Conservation (phyloP, 345 rosid genomes). For the Geranium brycei region DNA sequence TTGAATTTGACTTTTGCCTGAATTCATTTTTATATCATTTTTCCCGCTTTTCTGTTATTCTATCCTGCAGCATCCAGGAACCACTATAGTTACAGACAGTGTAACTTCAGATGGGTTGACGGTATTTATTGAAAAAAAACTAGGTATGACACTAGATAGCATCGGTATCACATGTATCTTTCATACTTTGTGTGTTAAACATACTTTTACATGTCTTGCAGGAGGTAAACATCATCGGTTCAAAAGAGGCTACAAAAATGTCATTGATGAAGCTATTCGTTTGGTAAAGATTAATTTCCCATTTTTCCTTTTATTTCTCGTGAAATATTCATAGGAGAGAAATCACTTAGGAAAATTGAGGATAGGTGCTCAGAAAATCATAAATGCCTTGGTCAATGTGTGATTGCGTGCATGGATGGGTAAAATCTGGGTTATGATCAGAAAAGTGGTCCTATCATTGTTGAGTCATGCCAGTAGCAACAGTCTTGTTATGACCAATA, state of each 20-base stretch:
- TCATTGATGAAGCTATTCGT: constrained; percentile 87
- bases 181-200: constrained; percentile 6
- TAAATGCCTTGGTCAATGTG: too few species aligned
- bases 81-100: constrained; percentile 91
- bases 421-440: too few species aligned
- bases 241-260: constrained; percentile 96
- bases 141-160: constrained; percentile 37
- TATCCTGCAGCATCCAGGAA: constrained; percentile 71
- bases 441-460: too few species aligned
- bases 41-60: neutral
- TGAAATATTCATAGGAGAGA: neutral
- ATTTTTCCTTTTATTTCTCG: neutral
- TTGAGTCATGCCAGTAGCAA: too few species aligned
- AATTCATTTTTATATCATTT: neutral
- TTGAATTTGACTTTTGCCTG: neutral
- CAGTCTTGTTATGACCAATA: too few species aligned
- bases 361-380: too few species aligned
- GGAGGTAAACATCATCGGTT: constrained; percentile 95
- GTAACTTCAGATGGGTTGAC: constrained; percentile 97
- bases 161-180: neutral
- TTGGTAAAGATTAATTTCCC: constrained; percentile 45
- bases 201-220: constrained; percentile 15
- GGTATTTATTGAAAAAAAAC: constrained; percentile 73
- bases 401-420: too few species aligned
- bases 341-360: too few species aligned